Base-by-base conservation (phyloP, 106 monocot genomes). In the Xerophyta viscosa region DNA sequence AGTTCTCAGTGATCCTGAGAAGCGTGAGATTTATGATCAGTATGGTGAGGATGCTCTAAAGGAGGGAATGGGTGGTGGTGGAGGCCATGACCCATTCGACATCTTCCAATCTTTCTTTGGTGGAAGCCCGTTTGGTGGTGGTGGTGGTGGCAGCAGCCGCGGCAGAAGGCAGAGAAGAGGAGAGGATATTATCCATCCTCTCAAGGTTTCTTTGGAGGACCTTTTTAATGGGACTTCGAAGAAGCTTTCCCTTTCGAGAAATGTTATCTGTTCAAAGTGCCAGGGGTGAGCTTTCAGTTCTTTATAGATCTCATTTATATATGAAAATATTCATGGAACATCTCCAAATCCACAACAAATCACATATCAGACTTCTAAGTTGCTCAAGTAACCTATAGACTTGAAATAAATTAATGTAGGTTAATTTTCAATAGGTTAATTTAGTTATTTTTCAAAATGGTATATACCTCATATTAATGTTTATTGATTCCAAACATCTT, bases 1-100 rank as follows among this genome's bases (percentile, higher is more conserved):
- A 20, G 89, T 90, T 24, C 46, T 84, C n/a, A 90, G 89, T 54
- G 89, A 90, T 30, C 84, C 89, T 15, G 89, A 90, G 46, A 90
- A 90, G 61, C 77, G 89, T 26, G 89, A 90, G 24, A 90, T 90
- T 18, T 90, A 90, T 62, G 89, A 90, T 44, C 77, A 90, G 50
- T 84, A 90, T 59, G 89, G 89, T 58, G 89, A 90, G 58, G 89
- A 90, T 71, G 89, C 89, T 3, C 80, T 90, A 24, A 90, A 90
- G 65, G 89, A 90, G 57, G 89, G 89, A 62, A 80, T 90, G 89
- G 89, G 89, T 14, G 80, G 63, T n/a, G 83, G 84, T 4, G 76
- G 64, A 11, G 63, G 48, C 28, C 80, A 77, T 26, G 80, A 90
- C 41, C 84, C 89, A 23, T 84, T 90, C 31, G 89, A 90, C 31